phyloP scores from a whole-genome alignment of 2,329 filamentous ascomycete species.

The Bimuria novae-zelandiae region DNA sequence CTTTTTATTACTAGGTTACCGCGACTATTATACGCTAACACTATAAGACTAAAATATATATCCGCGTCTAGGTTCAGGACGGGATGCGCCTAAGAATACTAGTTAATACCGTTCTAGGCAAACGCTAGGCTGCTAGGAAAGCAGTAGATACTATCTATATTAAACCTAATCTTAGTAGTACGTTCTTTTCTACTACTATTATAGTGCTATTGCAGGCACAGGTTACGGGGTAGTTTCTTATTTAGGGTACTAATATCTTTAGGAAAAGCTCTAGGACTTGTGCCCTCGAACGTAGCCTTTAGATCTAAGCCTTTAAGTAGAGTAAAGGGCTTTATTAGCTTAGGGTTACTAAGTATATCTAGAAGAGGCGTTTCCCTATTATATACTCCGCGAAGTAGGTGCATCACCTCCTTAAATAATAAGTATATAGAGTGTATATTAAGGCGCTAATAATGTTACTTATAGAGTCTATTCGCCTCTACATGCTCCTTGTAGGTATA shows the following conservation, averaged over 20 bases:
- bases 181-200: neutral
- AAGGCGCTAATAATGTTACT: neutral
- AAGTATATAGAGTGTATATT: neutral
- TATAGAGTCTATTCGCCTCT: neutral
- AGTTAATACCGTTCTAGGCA: neutral
- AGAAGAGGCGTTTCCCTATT: neutral
- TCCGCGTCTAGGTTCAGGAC: neutral
- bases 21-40: too few relatives aligned
- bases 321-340: neutral
- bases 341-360: too few relatives aligned
- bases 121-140: neutral
- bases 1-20: neutral
- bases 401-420: neutral
- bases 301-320: neutral
- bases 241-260: neutral
- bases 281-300: neutral
- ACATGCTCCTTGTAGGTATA: too few relatives aligned
- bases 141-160: too few relatives aligned
- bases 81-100: neutral
- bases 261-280: neutral
- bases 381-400: neutral
- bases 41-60: conserved; percentile 1
- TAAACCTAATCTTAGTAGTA: neutral
- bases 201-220: neutral
- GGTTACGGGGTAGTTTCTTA: neutral